phyloP scores from a whole-genome alignment of 257 asterid species.

The Marsdenia floribunda region DNA sequence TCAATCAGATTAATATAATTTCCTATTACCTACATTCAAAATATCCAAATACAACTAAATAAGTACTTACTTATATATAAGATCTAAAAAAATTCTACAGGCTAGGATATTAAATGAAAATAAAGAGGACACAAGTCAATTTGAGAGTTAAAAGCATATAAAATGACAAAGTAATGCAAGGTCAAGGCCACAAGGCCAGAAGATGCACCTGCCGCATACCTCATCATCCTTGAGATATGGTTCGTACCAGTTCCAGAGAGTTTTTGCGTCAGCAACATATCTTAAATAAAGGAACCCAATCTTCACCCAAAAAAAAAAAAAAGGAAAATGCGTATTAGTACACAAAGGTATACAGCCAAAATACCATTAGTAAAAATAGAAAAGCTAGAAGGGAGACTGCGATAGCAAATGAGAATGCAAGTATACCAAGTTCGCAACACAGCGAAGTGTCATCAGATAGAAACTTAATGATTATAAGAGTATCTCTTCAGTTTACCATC shows the following conservation, averaged over 20 bases:
- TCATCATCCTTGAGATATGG: conserved; percentile 91
- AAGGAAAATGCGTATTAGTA: conserved; percentile 3
- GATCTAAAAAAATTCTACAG: conserved; percentile 5
- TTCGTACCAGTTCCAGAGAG: conserved; percentile 92
- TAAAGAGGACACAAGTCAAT: neutral
- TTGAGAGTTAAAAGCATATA: neutral
- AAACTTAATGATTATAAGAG: neutral
- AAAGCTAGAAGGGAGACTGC: neutral
- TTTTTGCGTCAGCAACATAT: conserved; percentile 88
- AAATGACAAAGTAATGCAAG: neutral
- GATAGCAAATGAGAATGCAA: neutral
- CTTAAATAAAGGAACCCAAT: conserved; percentile 87
- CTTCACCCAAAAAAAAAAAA: conserved; percentile 37
- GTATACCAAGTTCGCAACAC: neutral
- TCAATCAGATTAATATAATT: neutral
- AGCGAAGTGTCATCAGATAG: neutral
- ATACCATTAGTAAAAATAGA: neutral
- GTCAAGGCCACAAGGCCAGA: conserved; percentile 11
- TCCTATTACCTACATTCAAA: neutral
- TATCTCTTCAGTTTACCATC: neutral
- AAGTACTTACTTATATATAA: neutral
- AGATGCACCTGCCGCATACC: conserved; percentile 52
- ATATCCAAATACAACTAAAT: neutral
- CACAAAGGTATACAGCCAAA: neutral
- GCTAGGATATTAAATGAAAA: neutral